Evolutionary conservation across 2,329 filamentous ascomycete species (phyloP), one percentile per base, ranked within the genome.

Genomic region (Fusarium sulawesiense): DNA sequence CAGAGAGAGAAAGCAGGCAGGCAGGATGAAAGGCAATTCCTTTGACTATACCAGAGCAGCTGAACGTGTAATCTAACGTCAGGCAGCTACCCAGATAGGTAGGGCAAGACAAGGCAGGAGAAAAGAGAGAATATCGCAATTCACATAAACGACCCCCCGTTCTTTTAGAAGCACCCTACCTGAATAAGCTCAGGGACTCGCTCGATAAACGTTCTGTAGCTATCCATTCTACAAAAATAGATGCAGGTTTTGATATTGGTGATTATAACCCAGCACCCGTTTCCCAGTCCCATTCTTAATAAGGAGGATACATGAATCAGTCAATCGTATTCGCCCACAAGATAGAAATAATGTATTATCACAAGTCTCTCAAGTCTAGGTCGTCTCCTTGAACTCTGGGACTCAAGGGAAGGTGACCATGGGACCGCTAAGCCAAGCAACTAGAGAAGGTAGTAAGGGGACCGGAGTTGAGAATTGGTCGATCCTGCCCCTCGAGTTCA

Each of bases 371-470:
- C 18, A 50, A 50, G 11, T 50, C 32, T 16, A 18, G 30, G 16
- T 51, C 21, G n/a, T 41, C 23, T 37, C 18, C 48, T 25, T 51
- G 21, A 41, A 27, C 48, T 41, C 25, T 34, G 23, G 13, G 48
- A 23, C 48, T 7, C 10, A 11, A 51, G 32, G 47, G 50, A 29
- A 49, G 55, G 37, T 37, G 32, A 49, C 27, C 59, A 64, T 53
- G 66, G 44, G 40, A 51, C 66, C 48, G 32, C 60, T 67, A 64
- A 61, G 66, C 60, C 60, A 48, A 66, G 65, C 50, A 57, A 51
- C 66, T 60, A 62, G 37, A 45, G 51, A 50, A 69, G 49, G 60
- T 41, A 57, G 56, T 44, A 66, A 56, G 53, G 42, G 50, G 41
- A 50, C 29, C 14, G n/a, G 60, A 18, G 61, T 27, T 56, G n/a